Evolutionary conservation across 805 yeast species (phyloP).

Genomic region (Candida ulmi): DNA sequence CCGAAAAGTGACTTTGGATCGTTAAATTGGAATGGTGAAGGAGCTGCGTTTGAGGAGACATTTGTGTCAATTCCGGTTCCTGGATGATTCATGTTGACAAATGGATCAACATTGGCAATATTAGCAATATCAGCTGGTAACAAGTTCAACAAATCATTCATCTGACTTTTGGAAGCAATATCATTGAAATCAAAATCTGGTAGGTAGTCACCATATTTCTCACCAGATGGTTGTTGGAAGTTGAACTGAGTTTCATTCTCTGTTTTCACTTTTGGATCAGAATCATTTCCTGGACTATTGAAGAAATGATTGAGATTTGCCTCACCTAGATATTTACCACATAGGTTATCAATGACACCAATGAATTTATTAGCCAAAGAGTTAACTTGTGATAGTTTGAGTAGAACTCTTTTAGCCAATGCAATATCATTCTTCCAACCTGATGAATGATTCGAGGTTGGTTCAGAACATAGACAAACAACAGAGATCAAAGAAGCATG

Average conservation of each 20-base stretch:
- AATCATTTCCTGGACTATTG: not conserved
- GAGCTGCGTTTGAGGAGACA: not conserved
- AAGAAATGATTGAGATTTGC: constrained; percentile 7
- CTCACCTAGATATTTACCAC: constrained; percentile 24
- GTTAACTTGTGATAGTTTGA: constrained; percentile 34
- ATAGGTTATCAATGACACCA: constrained; percentile 39
- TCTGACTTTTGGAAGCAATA: constrained; percentile 13
- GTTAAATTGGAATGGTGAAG: not conserved
- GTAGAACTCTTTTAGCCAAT: constrained; percentile 34
- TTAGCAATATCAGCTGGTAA: constrained; percentile 20
- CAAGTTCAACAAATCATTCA: constrained; percentile 18
- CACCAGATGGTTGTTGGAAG: not conserved
- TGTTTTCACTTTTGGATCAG: not conserved
- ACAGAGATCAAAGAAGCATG: constrained; percentile 59
- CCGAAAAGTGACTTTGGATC: too few relatives aligned
- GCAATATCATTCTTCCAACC: constrained; percentile 41
- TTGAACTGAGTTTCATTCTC: not conserved
- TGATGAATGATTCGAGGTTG: constrained; percentile 36
- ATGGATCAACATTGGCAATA: not conserved
- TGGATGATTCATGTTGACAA: not conserved
- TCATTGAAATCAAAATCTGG: constrained; percentile 24
- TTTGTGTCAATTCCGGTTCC: constrained; percentile 9
- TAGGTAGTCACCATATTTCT: constrained; percentile 8
- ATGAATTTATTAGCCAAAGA: constrained; percentile 40
- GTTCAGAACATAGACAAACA: constrained; percentile 47